A percentile compares a stretch with the other conserved stretches of the same genome.
These are phyloP conservation scores for Daldinia eschscholtzii DNA, from an alignment of 2,329 filamentous ascomycete genomes.

Conservation along the genomic window DNA sequence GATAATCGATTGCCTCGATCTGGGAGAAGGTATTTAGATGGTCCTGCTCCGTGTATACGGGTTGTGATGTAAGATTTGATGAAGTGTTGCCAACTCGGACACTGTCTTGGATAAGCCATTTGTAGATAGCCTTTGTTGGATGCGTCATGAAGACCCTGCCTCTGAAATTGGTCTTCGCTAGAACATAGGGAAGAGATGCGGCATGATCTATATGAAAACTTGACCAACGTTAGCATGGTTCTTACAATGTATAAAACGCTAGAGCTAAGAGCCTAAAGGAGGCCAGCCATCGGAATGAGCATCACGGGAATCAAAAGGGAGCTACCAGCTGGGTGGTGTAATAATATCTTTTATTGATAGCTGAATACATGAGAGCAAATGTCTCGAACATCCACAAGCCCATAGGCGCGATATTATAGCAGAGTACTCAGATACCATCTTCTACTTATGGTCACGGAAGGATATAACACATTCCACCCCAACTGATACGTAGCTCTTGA, in stretches of 20 bases:
- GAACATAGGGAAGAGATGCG: constrained; percentile 96
- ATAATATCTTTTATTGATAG: constrained; percentile 61
- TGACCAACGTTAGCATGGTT: constrained; percentile 39
- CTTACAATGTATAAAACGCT: constrained; percentile 14
- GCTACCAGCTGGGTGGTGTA: constrained; percentile 49
- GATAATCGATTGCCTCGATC: constrained; percentile 98
- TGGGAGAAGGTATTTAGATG: constrained; percentile 92
- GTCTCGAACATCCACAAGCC: constrained; percentile 28
- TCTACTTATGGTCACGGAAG: constrained; percentile 18
- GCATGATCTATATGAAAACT: constrained; percentile 99
- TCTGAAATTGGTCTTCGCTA: constrained; percentile 97
- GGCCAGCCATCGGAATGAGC: constrained; percentile 23
- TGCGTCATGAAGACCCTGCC: constrained; percentile 99
- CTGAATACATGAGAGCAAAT: constrained; percentile 52
- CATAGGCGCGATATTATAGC: constrained; percentile 15
- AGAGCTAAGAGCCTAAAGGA: constrained; percentile 6
- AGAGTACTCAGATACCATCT: constrained; percentile 11
- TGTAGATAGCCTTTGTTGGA: constrained; percentile 99
- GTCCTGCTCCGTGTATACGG: constrained; percentile 95
- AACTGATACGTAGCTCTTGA: constrained; percentile 47
- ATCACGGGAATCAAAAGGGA: constrained; percentile 47
- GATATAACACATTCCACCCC: constrained; percentile 30
- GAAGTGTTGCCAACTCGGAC: constrained; percentile 85
- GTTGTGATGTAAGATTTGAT: constrained; percentile 73
- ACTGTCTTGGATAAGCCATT: constrained; percentile 98